Conservation (phyloP, 2,329 filamentous ascomycete genomes). For the Cercospora berteroae region DNA sequence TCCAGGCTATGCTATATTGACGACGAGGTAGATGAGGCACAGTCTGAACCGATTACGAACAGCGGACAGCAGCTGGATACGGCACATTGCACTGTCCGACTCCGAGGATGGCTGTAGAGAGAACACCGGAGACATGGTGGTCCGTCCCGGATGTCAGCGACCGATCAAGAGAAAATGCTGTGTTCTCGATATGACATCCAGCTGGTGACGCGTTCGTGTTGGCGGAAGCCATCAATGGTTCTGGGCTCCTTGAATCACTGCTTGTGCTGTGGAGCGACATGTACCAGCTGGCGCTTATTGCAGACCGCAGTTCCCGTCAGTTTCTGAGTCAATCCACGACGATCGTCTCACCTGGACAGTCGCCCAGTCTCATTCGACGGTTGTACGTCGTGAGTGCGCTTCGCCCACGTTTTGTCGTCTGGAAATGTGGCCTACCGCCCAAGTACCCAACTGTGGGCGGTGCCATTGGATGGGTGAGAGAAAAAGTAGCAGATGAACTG, state of each 20-base stretch:
- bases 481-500: background rate
- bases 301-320: background rate
- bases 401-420: background rate
- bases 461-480: no score
- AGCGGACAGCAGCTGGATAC: background rate
- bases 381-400: background rate
- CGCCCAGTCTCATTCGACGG: background rate
- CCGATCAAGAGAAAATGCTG: background rate
- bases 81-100: background rate
- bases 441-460: background rate
- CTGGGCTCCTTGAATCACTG: background rate
- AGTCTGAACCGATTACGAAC: background rate
- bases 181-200: background rate
- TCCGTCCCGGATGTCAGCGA: background rate
- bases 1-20: background rate
- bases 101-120: background rate
- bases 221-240: background rate
- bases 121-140: background rate
- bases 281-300: background rate
- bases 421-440: background rate
- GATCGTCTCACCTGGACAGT: background rate
- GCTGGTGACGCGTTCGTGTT: background rate
- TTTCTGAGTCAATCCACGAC: background rate
- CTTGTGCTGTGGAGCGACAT: background rate
- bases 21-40: background rate